These are phyloP conservation scores for Rhododendron kiyosumense DNA, from an alignment of 148 eudicot genomes.

Conservation along the genomic window DNA sequence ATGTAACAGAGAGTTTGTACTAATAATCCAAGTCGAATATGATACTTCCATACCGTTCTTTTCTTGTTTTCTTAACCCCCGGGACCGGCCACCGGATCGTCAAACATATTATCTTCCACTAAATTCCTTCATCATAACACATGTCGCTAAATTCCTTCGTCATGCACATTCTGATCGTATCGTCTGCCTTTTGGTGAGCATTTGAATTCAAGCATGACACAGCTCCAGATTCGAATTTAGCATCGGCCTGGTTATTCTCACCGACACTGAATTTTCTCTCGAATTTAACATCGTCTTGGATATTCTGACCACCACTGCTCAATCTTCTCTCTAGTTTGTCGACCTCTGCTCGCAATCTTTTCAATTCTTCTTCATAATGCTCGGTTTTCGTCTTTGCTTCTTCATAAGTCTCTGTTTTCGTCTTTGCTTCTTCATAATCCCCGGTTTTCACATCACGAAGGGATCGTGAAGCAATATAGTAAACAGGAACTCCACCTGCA, in stretches of 20 bases:
- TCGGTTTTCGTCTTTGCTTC: not conserved
- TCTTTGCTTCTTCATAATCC: not conserved
- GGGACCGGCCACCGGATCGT: not conserved
- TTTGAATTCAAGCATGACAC: too few species aligned
- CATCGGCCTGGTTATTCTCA: not conserved
- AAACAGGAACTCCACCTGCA: constrained; percentile 5
- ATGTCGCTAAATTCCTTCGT: too few species aligned
- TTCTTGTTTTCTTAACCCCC: not conserved
- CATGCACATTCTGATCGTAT: too few species aligned
- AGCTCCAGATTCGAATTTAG: too few species aligned
- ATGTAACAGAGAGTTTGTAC: too few species aligned
- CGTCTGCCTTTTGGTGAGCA: too few species aligned
- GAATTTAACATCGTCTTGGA: not conserved
- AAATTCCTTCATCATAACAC: too few species aligned
- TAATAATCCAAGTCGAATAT: too few species aligned
- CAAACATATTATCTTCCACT: not conserved
- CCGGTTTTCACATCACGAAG: constrained; percentile 6
- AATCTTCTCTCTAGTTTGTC: not conserved
- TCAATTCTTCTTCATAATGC: not conserved
- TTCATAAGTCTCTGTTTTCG: not conserved
- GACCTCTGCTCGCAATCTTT: not conserved
- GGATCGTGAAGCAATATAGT: not conserved
- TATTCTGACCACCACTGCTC: not conserved
- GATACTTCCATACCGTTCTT: not conserved
- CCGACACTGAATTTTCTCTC: not conserved